A percentile compares a stretch with the other conserved stretches of the same genome.
phyloP scores from a whole-genome alignment of 2,329 filamentous ascomycete genomes.

The Aspergillus uvarum region DNA sequence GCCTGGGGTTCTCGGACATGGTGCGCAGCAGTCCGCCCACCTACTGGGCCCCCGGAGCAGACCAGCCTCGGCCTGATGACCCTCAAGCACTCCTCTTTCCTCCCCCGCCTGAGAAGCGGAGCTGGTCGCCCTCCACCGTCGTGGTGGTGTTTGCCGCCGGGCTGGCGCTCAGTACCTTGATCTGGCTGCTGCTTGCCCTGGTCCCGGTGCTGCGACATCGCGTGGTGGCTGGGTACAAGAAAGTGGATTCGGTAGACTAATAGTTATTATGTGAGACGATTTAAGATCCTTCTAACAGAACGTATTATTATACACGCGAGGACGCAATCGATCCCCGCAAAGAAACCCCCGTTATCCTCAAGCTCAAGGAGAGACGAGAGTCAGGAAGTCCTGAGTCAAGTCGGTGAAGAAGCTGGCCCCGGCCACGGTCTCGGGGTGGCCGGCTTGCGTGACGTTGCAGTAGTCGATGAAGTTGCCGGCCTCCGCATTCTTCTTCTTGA shows the following conservation, averaged over 20 bases:
- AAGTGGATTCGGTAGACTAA: background rate
- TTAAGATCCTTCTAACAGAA: too few relatives aligned
- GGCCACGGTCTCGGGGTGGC: constrained; percentile 18
- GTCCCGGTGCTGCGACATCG: background rate
- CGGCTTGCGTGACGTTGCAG: constrained; percentile 19
- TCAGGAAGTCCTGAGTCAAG: constrained; percentile 29
- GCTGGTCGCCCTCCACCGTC: background rate
- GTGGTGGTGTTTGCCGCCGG: background rate
- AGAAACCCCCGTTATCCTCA: too few relatives aligned
- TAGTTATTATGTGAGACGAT: too few relatives aligned
- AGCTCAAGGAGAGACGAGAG: constrained; percentile 27
- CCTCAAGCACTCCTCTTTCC: background rate
- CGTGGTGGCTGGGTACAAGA: background rate
- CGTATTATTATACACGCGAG: too few relatives aligned
- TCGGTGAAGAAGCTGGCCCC: constrained; percentile 30
- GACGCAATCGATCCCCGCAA: too few relatives aligned
- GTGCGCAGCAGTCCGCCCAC: background rate
- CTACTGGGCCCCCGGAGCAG: background rate
- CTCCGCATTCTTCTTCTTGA: constrained; percentile 47
- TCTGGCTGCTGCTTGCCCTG: background rate
- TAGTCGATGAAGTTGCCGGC: constrained; percentile 50
- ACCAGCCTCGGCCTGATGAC: background rate
- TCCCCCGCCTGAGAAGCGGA: background rate
- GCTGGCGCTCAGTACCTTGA: background rate
- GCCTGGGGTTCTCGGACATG: background rate